Percentiles rank a stretch among this genome's conserved stretches.
Conservation (phyloP, 2,329 filamentous ascomycete genomes). For the Colletotrichum scovillei region DNA sequence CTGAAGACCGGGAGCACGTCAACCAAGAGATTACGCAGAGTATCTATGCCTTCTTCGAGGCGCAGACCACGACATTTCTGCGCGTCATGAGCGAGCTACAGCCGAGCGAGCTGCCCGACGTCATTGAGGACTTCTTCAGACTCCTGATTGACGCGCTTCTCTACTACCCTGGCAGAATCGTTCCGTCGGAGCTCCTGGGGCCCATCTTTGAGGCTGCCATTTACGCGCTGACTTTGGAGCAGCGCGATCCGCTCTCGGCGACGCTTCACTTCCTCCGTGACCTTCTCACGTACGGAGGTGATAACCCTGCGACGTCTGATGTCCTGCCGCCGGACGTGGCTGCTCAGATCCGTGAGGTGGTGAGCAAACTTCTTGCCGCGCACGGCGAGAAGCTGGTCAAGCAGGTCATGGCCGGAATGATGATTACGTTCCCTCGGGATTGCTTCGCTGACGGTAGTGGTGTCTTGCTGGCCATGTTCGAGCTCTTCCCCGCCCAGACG, state of each 20-base stretch:
- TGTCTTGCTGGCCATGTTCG: slow-evolving; percentile 89
- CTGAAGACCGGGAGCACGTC: slow-evolving; percentile 87
- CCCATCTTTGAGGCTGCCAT: slow-evolving; percentile 90
- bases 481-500: slow-evolving; percentile 84
- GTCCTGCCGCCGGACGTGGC: slow-evolving; percentile 69
- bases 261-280: slow-evolving; percentile 94
- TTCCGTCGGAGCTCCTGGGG: slow-evolving; percentile 81
- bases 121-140: slow-evolving; percentile 97
- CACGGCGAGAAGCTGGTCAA: slow-evolving; percentile 86
- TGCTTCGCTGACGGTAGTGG: slow-evolving; percentile 96
- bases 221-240: slow-evolving; percentile 87
- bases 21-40: slow-evolving; percentile 83
- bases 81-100: slow-evolving; percentile 88
- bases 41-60: slow-evolving; percentile 95
- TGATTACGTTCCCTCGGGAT: slow-evolving; percentile 97
- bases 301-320: slow-evolving; percentile 75
- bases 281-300: slow-evolving; percentile 86
- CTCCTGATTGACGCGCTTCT: slow-evolving; percentile 91
- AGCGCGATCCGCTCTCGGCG: slow-evolving; percentile 90
- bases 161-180: slow-evolving; percentile 88
- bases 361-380: slow-evolving; percentile 76
- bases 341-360: slow-evolving; percentile 75
- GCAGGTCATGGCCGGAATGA: slow-evolving; percentile 95
- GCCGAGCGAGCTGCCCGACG: slow-evolving; percentile 77
- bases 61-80: slow-evolving; percentile 90